Percentiles rank a stretch among this genome's conserved stretches.
Conservation (phyloP, 2,329 filamentous ascomycete genomes). For the Amesomyces nigricolor region DNA sequence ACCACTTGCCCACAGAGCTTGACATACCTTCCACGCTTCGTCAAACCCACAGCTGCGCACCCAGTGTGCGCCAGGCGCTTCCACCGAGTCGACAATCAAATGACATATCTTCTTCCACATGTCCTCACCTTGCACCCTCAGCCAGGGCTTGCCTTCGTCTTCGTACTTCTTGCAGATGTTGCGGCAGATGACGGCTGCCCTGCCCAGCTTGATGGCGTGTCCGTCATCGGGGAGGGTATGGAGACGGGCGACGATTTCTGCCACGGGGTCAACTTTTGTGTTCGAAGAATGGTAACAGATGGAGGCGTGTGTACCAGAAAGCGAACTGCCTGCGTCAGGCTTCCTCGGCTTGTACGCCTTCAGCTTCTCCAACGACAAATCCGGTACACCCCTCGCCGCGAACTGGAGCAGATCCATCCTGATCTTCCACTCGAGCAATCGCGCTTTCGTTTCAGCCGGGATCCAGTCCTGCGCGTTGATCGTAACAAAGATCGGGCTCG, state of each 20-base stretch:
- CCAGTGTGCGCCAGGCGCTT: conserved; percentile 50
- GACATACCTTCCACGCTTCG: conserved; percentile 56
- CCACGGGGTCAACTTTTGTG: not conserved
- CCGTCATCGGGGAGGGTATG: conserved; percentile 64
- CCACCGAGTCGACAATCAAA: conserved; percentile 58
- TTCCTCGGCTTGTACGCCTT: conserved; percentile 51
- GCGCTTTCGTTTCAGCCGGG: conserved; percentile 52
- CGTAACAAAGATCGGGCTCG: conserved; percentile 64
- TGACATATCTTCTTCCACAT: conserved; percentile 57
- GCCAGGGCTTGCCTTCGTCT: conserved; percentile 40
- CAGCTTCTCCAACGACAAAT: conserved; percentile 55
- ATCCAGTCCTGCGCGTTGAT: conserved; percentile 60
- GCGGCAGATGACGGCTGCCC: conserved; percentile 63
- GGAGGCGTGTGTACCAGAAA: conserved; percentile 34
- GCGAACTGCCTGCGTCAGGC: conserved; percentile 30
- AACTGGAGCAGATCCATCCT: conserved; percentile 71
- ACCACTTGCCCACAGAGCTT: too few relatives aligned
- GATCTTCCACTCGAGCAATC: conserved; percentile 77
- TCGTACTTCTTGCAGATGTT: conserved; percentile 42
- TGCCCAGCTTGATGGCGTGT: conserved; percentile 69
- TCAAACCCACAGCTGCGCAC: conserved; percentile 58
- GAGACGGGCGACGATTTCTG: conserved; percentile 44
- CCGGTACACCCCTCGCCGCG: conserved; percentile 59
- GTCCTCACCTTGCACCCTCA: conserved; percentile 48
- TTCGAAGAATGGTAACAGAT: not conserved